Evolutionary conservation across 768 basidiomycete genomes (phyloP), one percentile per base, ranked within the genome.

Genomic region (Strobilomyces dryophilus): DNA sequence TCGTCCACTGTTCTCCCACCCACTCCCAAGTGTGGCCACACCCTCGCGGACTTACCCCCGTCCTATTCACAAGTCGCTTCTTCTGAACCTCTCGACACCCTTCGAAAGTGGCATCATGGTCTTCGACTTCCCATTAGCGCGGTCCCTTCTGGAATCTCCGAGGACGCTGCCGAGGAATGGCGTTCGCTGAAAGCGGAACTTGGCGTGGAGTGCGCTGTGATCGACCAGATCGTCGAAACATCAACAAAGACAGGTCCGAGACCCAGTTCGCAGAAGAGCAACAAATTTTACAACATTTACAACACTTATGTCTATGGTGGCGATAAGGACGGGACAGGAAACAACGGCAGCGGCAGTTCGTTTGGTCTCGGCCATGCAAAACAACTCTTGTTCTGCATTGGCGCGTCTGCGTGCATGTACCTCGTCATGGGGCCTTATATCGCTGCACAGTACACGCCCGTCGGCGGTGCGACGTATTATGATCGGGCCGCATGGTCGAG

Each of bases 201-300:
- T 9, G 90, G 90, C 11, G 76, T 90, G 41, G 84, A 84, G 26
- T 92, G 90, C 61, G 59, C 73, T 27, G 86, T 89, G 43, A 87
- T 92, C 60, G 89, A 92, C 66, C 81, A 84, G 67, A 73, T 92
- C 51, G 80, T 73, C 40, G 71, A 71, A 53, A 74, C 78, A 4
- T 66, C 67, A 20, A 48, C 61, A 15, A 69, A 65, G 57, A 66
- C 67, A 17, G 69, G 70, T 20, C 64, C 63, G 2, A 52, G 63
- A 49, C 71, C 71, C 15, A 68, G 65, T 34, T 55, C 66, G 53
- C 72, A 76, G 12, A 71, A 74, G 44, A 76, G 75, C 45, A 76
- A 75, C 45, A 76, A 83, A 46, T 90, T 92, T 66, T 92, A 88
- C 73, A 92, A 90, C 69, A 88, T 92, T 64, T 90, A 92, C 69